Percentiles rank a stretch among this genome's conserved stretches.
These are phyloP conservation scores for Misopates orontium DNA, from an alignment of 257 asterid species.

Conservation along the genomic window DNA sequence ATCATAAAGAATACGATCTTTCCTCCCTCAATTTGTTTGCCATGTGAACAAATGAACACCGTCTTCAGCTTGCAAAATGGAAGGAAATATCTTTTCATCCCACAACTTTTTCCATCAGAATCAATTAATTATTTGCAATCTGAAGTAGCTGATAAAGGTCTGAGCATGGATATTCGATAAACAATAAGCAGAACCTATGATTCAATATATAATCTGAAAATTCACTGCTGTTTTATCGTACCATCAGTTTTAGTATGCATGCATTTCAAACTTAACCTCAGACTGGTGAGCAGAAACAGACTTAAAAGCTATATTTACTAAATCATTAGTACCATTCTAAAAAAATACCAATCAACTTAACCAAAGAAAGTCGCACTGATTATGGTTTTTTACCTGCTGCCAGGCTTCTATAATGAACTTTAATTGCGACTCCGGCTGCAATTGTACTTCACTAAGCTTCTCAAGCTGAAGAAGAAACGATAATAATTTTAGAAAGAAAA, in stretches of 20 bases:
- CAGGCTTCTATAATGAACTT: constrained; percentile 90
- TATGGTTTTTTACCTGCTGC: constrained; percentile 72
- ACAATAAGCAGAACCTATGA: constrained; percentile 18
- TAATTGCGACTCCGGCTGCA: constrained; percentile 86
- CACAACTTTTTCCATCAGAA: constrained; percentile 1
- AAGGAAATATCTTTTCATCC: neutral
- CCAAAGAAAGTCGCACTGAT: constrained; percentile 10
- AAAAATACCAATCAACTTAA: constrained; percentile 8
- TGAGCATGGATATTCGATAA: constrained; percentile 1
- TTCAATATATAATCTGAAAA: constrained; percentile 18
- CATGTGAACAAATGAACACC: neutral
- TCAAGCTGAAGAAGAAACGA: constrained; percentile 61
- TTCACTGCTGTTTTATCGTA: neutral
- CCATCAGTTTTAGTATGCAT: neutral
- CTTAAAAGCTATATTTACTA: constrained; percentile 1
- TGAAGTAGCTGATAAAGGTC: neutral
- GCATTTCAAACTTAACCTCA: neutral
- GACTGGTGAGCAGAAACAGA: neutral
- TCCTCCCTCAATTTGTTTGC: neutral
- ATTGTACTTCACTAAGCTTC: constrained; percentile 84
- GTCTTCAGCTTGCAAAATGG: neutral
- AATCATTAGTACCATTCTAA: constrained; percentile 5
- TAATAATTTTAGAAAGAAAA: constrained; percentile 7
- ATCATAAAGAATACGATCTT: constrained; percentile 4
- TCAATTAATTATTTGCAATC: constrained; percentile 2